phyloP scores from a whole-genome alignment of 1,284 basidiomycete genomes.

The Takashimella tepidaria region DNA sequence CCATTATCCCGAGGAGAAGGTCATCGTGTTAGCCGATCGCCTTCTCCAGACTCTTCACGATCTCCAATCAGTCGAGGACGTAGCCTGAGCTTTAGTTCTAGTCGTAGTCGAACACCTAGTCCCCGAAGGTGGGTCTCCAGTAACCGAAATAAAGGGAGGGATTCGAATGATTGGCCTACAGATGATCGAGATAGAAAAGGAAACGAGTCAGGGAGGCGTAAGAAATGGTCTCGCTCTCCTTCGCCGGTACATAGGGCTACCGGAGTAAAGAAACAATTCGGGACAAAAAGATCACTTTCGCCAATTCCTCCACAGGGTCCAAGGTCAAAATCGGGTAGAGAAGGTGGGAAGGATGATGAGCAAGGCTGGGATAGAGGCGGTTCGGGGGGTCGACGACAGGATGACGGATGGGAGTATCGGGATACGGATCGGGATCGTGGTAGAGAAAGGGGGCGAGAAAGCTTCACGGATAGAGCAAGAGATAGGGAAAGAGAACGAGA shows the following conservation, averaged over 20 bases:
- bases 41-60: no score
- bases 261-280: neutral
- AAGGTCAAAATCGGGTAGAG: neutral
- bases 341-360: conserved; percentile 2
- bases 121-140: no score
- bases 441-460: neutral
- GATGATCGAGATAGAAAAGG: no score
- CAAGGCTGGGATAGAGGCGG: neutral
- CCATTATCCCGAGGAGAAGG: no score
- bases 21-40: no score
- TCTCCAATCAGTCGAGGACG: no score
- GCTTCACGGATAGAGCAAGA: neutral
- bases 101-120: no score
- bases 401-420: neutral
- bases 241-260: no score
- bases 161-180: no score
- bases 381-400: neutral
- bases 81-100: no score
- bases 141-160: no score
- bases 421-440: neutral
- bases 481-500: conserved; percentile 1
- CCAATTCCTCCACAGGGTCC: neutral
- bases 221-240: neutral
- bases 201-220: no score
- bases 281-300: neutral